phyloP scores from a whole-genome alignment of 805 yeast genomes.

The Candida coleopterorum region DNA sequence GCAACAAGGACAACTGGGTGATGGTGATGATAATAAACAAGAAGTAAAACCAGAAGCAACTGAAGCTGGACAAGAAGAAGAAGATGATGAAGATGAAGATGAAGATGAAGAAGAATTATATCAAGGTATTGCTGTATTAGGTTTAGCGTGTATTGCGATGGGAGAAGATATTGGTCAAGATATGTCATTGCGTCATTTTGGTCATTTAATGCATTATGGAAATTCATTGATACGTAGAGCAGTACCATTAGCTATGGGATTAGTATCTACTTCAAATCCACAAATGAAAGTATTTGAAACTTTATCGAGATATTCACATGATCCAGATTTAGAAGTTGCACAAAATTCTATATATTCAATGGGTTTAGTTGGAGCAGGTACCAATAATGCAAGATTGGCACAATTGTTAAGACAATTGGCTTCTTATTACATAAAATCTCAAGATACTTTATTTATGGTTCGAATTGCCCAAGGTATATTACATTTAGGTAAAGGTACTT shows the following conservation, averaged over 20 bases:
- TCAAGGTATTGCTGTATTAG: conserved; percentile 89
- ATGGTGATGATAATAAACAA: conserved; percentile 20
- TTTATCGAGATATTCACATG: conserved; percentile 93
- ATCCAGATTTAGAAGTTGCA: conserved; percentile 89
- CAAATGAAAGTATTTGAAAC: conserved; percentile 97
- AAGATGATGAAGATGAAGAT: conserved; percentile 25
- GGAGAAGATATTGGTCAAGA: conserved; percentile 98
- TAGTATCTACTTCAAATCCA: conserved; percentile 88
- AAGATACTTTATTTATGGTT: conserved; percentile 87
- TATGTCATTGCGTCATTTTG: conserved; percentile 94
- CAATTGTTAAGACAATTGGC: conserved; percentile 94
- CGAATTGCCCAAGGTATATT: conserved; percentile 93
- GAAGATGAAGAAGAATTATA: conserved; percentile 52
- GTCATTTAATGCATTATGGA: conserved; percentile 97
- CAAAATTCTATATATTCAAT: conserved; percentile 91
- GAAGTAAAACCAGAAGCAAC: conserved; percentile 18
- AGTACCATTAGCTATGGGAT: conserved; percentile 97
- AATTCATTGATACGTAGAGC: conserved; percentile 85
- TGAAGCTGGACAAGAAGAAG: conserved; percentile 22
- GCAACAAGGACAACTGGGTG: no score
- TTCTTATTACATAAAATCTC: conserved; percentile 83
- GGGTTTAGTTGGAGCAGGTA: conserved; percentile 99
- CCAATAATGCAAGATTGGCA: conserved; percentile 96
- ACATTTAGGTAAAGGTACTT: conserved; percentile 94
- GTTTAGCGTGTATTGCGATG: conserved; percentile 90